Evolutionary conservation across 306 rosid species (phyloP).

Genomic region (Pterocarpus macrocarpus): DNA sequence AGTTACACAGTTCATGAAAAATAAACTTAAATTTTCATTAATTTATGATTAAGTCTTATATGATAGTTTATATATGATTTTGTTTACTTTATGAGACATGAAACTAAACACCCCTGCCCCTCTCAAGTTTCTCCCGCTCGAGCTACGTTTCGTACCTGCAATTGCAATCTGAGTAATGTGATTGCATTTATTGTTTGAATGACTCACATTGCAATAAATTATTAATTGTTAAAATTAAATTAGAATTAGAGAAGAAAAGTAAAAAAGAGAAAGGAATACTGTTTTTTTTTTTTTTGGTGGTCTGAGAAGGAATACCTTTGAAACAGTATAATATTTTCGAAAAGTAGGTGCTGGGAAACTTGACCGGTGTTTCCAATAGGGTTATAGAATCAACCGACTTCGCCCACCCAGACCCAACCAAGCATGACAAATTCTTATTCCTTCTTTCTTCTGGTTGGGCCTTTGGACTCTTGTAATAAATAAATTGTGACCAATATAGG

Average conservation of each 20-base stretch:
- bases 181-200: background rate
- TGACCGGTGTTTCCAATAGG: slow-evolving; percentile 31
- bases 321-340: background rate
- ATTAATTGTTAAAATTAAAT: background rate
- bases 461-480: background rate
- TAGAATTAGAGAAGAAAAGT: background rate
- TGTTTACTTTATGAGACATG: no score
- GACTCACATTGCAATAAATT: background rate
- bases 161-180: background rate
- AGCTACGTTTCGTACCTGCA: background rate
- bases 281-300: no score
- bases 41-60: background rate
- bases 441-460: background rate
- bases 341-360: slow-evolving; percentile 47
- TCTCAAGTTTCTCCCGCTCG: no score
- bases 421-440: slow-evolving; percentile 6
- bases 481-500: background rate
- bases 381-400: slow-evolving; percentile 38
- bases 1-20: background rate
- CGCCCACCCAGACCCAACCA: background rate
- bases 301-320: background rate
- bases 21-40: background rate
- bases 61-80: no score
- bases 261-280: background rate
- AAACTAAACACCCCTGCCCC: no score